Conservation (phyloP, 2,329 filamentous ascomycete genomes). For the Aspergillus spinulosporus region DNA sequence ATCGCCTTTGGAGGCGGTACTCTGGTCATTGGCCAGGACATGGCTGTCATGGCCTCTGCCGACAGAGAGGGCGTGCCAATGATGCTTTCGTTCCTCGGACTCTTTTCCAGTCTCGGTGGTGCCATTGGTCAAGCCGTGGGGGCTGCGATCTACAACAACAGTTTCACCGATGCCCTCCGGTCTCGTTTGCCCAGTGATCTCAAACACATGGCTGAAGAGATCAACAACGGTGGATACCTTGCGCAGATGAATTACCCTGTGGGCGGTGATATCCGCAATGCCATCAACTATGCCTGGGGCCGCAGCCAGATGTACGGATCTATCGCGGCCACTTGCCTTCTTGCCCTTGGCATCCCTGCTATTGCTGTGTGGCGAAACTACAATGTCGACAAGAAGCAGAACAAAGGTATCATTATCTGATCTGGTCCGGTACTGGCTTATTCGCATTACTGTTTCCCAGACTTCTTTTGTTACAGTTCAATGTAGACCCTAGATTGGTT, state of each 20-base stretch:
- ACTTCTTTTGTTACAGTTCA: neutral
- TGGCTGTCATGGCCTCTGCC: slow-evolving; percentile 59
- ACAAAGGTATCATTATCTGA: slow-evolving; percentile 34
- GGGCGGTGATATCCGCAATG: slow-evolving; percentile 32
- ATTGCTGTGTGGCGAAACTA: slow-evolving; percentile 44
- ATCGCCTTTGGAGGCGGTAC: slow-evolving; percentile 57
- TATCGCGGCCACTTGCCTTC: slow-evolving; percentile 37
- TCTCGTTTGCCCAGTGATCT: slow-evolving; percentile 20
- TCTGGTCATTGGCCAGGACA: slow-evolving; percentile 57
- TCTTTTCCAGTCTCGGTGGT: slow-evolving; percentile 39
- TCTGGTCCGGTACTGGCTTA: neutral
- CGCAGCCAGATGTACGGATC: slow-evolving; percentile 38
- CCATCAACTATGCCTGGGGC: slow-evolving; percentile 42
- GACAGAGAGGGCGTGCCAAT: slow-evolving; percentile 56
- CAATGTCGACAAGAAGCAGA: slow-evolving; percentile 41
- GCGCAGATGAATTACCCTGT: slow-evolving; percentile 31
- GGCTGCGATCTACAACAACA: slow-evolving; percentile 58
- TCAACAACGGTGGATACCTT: slow-evolving; percentile 29
- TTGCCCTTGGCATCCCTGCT: slow-evolving; percentile 35
- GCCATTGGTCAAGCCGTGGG: slow-evolving; percentile 37
- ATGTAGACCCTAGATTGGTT: neutral
- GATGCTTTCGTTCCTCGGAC: slow-evolving; percentile 38
- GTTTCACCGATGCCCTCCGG: slow-evolving; percentile 52
- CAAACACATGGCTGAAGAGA: slow-evolving; percentile 23
- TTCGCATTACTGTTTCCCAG: neutral